These are phyloP conservation scores for Nicotiana rustica DNA, from an alignment of 305 asterid species.

Conservation along the genomic window DNA sequence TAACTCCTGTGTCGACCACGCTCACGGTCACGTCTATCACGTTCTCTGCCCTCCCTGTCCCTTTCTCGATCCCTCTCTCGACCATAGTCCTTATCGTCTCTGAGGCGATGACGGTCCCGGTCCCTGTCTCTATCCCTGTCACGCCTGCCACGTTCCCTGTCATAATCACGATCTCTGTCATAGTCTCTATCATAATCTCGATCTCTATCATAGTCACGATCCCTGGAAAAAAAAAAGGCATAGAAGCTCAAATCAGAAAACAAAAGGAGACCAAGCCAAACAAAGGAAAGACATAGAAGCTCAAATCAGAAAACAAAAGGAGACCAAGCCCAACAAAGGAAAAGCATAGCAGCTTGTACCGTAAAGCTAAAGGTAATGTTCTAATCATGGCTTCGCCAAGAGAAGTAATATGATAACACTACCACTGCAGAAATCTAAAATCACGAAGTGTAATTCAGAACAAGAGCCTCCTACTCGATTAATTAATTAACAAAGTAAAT, in stretches of 20 bases:
- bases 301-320: neutral
- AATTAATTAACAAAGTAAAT: neutral
- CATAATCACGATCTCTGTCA: constrained; percentile 63
- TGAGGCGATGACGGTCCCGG: constrained; percentile 65
- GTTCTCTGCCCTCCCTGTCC: constrained; percentile 66
- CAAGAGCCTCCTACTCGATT: neutral
- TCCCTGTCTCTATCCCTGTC: constrained; percentile 57
- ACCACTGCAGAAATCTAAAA: neutral
- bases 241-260: constrained; percentile 20
- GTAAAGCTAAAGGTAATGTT: neutral
- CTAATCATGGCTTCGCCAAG: neutral
- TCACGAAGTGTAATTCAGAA: neutral
- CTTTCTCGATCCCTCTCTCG: constrained; percentile 70
- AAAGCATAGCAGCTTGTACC: neutral
- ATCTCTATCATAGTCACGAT: constrained; percentile 68
- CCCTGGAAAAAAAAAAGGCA: constrained; percentile 54
- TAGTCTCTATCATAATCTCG: constrained; percentile 61
- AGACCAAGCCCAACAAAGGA: constrained; percentile 3
- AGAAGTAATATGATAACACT: neutral
- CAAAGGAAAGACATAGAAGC: constrained; percentile 9
- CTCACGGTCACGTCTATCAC: constrained; percentile 73
- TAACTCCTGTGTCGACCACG: constrained; percentile 69
- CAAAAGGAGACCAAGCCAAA: neutral
- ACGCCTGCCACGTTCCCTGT: constrained; percentile 64
- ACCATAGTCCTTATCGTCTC: constrained; percentile 72